Base-by-base conservation (phyloP, 305 asterid genomes). In the Plantago coronopus region DNA sequence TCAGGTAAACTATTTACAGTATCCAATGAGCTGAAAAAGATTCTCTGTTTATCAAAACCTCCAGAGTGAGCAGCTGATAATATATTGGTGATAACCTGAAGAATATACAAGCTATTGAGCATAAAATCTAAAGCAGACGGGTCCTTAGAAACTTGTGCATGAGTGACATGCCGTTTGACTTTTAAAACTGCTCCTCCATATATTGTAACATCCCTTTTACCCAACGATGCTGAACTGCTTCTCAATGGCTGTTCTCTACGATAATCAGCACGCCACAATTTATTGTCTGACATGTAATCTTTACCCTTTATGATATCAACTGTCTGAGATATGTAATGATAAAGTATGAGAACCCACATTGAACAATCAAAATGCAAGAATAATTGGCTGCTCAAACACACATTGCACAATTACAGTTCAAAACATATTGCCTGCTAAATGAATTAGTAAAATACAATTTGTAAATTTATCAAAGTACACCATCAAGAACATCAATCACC, bases 21-120 rank as follows among this genome's bases (percentile, higher is more conserved):
- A 67, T 77, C 87, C 81, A 93, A 69, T 64, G 97, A 82, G 69
- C 94, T 93, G 77, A 85, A 93, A 75, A 82, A 85, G 63, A 89
- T 71, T 65, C 63, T 72, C 59, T 79, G 91, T 59, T 68, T 75
- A 69, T 77, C 79, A 72, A 67, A 75, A 48, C 65, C 79, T 63
- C 76, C 73, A 70, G 29, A 65, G 74, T 73, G 87, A 69, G 75
- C 82, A 50, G 76, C 82, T 66, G 77, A 77, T 65, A 80, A 69
- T 86, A 82, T 66, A 54, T 82, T 64, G 49, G 78, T 83, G 67
- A 83, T 59, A 69, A 76, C 87, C 75, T 89, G 80, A 75, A 93
- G 91, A 73, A 89, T 75, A 73, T 69, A 78, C 87, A 93, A 74
- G 76, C 88, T 74, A 63, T 73, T 73, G 70, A 81, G 68, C 66